phyloP scores from a whole-genome alignment of 192 early-diverging fungal species.

The Coemansia sp. region DNA sequence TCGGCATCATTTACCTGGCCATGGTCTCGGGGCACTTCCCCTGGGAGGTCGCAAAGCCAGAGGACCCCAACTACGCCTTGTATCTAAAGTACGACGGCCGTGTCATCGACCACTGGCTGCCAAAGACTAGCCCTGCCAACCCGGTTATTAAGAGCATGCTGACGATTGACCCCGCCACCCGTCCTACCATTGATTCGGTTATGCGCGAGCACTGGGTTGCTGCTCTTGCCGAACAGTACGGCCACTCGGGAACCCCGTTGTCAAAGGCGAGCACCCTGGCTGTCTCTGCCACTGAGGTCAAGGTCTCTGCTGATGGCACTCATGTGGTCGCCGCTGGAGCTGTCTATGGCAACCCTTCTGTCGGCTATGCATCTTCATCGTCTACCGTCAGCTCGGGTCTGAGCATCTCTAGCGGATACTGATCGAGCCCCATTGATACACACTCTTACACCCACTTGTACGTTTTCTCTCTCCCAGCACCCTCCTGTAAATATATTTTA shows the following conservation, averaged over 20 bases:
- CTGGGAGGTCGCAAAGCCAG: constrained; percentile 59
- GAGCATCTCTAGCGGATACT: constrained; percentile 44
- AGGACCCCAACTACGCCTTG: constrained; percentile 67
- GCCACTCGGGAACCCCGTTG: constrained; percentile 12
- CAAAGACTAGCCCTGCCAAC: constrained; percentile 32
- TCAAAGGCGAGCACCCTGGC: constrained; percentile 34
- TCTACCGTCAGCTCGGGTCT: constrained; percentile 45
- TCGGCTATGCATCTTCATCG: constrained; percentile 40
- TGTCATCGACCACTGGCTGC: constrained; percentile 58
- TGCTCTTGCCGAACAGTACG: constrained; percentile 27
- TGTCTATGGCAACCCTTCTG: constrained; percentile 28
- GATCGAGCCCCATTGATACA: neutral
- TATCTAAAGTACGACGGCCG: constrained; percentile 50
- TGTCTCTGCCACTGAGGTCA: constrained; percentile 18
- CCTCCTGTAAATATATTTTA: neutral
- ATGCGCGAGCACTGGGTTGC: constrained; percentile 72
- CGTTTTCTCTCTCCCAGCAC: neutral
- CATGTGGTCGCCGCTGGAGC: constrained; percentile 23
- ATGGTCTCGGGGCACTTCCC: constrained; percentile 70
- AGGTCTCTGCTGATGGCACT: constrained; percentile 28
- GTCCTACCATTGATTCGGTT: constrained; percentile 77
- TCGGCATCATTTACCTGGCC: constrained; percentile 81
- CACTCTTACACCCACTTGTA: neutral
- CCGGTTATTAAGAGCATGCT: constrained; percentile 70
- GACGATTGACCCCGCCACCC: constrained; percentile 62